A percentile compares a stretch with the other conserved stretches of the same genome.
phyloP scores from a whole-genome alignment of 257 asterid genomes.

The Salvia miltiorrhiza region DNA sequence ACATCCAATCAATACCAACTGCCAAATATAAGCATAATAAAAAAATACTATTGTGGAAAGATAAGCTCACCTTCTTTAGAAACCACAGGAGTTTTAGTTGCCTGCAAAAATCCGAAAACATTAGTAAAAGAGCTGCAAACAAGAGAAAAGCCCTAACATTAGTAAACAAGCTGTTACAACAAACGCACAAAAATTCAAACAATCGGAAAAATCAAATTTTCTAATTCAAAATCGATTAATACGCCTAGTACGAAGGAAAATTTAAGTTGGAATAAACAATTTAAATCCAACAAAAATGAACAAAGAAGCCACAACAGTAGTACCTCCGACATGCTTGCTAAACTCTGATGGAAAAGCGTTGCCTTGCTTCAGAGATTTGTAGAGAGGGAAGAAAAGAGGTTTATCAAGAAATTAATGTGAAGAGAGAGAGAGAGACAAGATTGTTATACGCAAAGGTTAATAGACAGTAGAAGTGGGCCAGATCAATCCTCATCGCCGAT shows the following conservation, averaged over 20 bases:
- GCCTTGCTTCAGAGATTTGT: conserved; percentile 30
- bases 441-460: conserved; percentile 5
- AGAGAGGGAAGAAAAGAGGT: conserved; percentile 15
- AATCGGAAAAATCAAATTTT: background rate
- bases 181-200: background rate
- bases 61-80: conserved; percentile 36
- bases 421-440: background rate
- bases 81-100: conserved; percentile 31
- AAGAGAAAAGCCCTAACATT: background rate
- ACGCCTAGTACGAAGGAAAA: background rate
- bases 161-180: background rate
- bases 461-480: conserved; percentile 31
- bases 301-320: background rate
- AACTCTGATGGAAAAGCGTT: conserved; percentile 12
- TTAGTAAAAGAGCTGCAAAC: conserved; percentile 14
- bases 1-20: background rate
- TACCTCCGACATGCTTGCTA: conserved; percentile 42
- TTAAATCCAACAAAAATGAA: background rate
- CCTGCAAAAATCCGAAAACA: conserved; percentile 19
- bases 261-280: background rate
- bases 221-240: background rate
- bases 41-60: background rate
- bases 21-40: background rate
- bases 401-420: conserved; percentile 13
- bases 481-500: conserved; percentile 35